Evolutionary conservation across 2,329 filamentous ascomycete genomes (phyloP).

Genomic region (Dactylellina drechsleri): DNA sequence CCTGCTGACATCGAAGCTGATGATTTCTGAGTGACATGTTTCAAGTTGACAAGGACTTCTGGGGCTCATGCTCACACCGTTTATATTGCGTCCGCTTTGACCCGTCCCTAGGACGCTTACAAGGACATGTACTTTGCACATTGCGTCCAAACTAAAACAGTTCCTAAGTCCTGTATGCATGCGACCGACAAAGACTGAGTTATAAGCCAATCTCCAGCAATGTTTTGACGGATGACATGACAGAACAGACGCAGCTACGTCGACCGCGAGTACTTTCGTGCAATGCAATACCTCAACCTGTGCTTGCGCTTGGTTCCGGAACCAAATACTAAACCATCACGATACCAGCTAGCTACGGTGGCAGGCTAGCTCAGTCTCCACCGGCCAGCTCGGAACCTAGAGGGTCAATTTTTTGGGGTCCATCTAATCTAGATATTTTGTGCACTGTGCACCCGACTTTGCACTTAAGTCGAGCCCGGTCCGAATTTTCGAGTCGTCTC

Average conservation of each 20-base stretch:
- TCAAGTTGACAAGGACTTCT: constrained; percentile 54
- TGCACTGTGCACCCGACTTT: constrained; percentile 35
- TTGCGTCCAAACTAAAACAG: not conserved
- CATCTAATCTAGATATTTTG: constrained; percentile 17
- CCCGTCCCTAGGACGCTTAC: constrained; percentile 52
- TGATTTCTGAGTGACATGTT: constrained; percentile 54
- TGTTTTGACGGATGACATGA: constrained; percentile 53
- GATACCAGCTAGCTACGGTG: constrained; percentile 41
- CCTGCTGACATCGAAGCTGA: constrained; percentile 55
- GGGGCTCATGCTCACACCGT: constrained; percentile 53
- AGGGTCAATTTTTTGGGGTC: constrained; percentile 23
- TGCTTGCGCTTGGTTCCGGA: constrained; percentile 53
- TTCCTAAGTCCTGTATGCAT: constrained; percentile 46
- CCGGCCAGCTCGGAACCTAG: constrained; percentile 50
- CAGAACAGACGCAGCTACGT: constrained; percentile 44
- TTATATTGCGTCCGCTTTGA: constrained; percentile 56
- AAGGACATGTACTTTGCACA: constrained; percentile 47
- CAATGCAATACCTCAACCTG: constrained; percentile 49
- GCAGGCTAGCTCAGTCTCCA: constrained; percentile 29
- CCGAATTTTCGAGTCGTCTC: constrained; percentile 21
- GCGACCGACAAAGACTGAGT: constrained; percentile 50
- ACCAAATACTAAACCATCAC: constrained; percentile 49
- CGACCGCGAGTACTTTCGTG: constrained; percentile 39
- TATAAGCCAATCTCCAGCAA: constrained; percentile 38
- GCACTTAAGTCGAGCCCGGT: constrained; percentile 47